Evolutionary conservation across 2,329 filamentous ascomycete species (phyloP), one percentile per base, ranked within the genome.

Genomic region (Colletotrichum chrysophilum): DNA sequence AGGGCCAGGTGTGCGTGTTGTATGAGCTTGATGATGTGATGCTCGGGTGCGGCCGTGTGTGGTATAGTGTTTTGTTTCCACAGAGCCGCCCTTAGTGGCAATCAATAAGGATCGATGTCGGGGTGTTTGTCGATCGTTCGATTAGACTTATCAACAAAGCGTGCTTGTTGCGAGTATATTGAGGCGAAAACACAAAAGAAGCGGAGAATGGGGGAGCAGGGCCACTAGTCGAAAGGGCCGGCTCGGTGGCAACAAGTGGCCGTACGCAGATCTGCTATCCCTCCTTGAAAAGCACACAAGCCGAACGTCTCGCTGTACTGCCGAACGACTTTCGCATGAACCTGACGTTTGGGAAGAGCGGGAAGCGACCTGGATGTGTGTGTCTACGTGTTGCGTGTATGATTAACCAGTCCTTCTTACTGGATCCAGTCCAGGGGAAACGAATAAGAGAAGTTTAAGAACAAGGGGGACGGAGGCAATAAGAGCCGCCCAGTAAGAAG

Each of bases 111-210:
- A 69, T 69, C 70, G 55, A 43, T 38, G 65, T 64, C 28, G 72
- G 72, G 71, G 38, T 68, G 70, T 64, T 60, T 62, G 73, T 73
- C 73, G 73, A 75, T 75, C 73, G 30, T 26, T 34, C 21, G 55
- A 43, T 75, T 56, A 72, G 61, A 67, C 32, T 52, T 21, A 34
- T 56, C n/a, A 21, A 36, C 18, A 38, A 21, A 72, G 56, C 55
- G 73, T 64, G 70, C 64, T 69, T 69, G 70, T 64, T 52, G 64
- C 58, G 26, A 73, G 48, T 73, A 64, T 14, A 65, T 65, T 73
- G 55, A 71, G 61, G 18, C 66, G 30, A 66, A 71, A 21, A 66
- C 38, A 26, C 8, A 8, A 43, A 36, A 72, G 58, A 66, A 60
- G 62, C 69, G 73, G 64, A 68, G 56, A 62, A 67, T n/a, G n/a